Percentiles rank a stretch among this genome's conserved stretches.
Evolutionary conservation across 108 stramenopile species (phyloP).

Genomic region (Pseudonitzschia delicatissima): DNA sequence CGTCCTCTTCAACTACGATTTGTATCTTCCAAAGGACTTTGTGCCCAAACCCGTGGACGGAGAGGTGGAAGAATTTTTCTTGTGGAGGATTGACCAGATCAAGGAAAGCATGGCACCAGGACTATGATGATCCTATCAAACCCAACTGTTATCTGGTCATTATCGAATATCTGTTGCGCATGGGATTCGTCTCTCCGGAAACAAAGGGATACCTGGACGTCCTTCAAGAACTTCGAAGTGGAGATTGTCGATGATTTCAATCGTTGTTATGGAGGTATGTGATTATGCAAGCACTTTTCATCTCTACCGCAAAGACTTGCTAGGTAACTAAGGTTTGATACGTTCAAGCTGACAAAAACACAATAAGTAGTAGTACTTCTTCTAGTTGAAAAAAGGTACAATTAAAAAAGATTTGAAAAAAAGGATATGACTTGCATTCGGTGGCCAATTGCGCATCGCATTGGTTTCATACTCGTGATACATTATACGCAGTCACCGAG

Average conservation of each 20-base stretch:
- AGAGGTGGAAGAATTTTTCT: conserved; percentile 86
- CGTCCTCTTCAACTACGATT: conserved; percentile 81
- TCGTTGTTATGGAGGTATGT: too few species aligned
- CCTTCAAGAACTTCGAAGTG: conserved; percentile 64
- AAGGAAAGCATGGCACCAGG: conserved; percentile 50
- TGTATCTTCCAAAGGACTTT: conserved; percentile 72
- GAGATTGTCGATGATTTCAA: conserved; percentile 55
- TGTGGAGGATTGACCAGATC: conserved; percentile 61
- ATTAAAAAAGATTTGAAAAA: too few species aligned
- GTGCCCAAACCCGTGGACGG: conserved; percentile 79
- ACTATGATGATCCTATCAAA: conserved; percentile 78
- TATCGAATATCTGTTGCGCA: conserved; percentile 80
- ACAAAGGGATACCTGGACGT: conserved; percentile 75
- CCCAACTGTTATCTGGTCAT: conserved; percentile 88
- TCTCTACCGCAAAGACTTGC: too few species aligned
- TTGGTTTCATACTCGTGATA: background rate
- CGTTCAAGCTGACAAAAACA: too few species aligned
- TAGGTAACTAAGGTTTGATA: too few species aligned
- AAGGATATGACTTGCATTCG: too few species aligned
- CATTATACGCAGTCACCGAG: background rate
- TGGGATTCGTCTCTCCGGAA: conserved; percentile 58
- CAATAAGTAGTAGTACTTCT: too few species aligned
- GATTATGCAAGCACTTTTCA: background rate
- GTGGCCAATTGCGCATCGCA: too few species aligned
- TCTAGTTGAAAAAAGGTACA: background rate